Base-by-base conservation (phyloP, 192 early-diverging fungal species). In the Lobosporangium transversale region DNA sequence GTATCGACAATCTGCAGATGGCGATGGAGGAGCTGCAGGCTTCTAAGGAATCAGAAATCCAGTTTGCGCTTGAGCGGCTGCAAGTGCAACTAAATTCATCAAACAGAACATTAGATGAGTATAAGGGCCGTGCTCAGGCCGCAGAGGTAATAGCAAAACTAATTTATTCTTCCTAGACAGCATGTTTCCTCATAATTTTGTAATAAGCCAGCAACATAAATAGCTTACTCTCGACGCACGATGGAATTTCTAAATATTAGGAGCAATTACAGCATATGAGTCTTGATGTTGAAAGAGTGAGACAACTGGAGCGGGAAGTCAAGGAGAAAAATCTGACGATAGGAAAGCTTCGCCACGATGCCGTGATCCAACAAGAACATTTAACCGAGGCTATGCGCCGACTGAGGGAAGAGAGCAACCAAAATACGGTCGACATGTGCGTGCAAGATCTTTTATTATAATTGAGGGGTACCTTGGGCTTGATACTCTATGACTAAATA, bases 11-110 rank as follows among this genome's bases (percentile, higher is more conserved):
- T 63, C 82, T 98, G 60, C 97, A 95, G 62, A 63, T 83, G 30
- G 95, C 96, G 17, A 81, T 98, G 51, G 91, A 94, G 80, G 89
- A 92, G 69, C 94, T 98, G 70, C 94, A 98, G 75, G 86, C 85
- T 59, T 79, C 82, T n/a, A 85, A 88, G 55, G 83, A 85, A 48
- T 81, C 84, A 6, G 84, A 90, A 35, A 84, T 88, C 37, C 80
- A 83, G 8, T 82, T 81, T 30, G 87, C 89, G 0, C 68, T 87
- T 0, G 84, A 88, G 14, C 81, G 87, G n/a, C 86, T 89, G 29
- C 79, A 89, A 33, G 65, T 78, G 9, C 75, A 86, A 30, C 61
- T 87, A 23, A 68, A 71, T 14, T 47, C 62, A 4, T 64, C 85
- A 1, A 80, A 67, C 7, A 61, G 63, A 6, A 78, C 83, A 12